phyloP scores from a whole-genome alignment of 164 flowering plant genomes.

The Nelumbo lutea region DNA sequence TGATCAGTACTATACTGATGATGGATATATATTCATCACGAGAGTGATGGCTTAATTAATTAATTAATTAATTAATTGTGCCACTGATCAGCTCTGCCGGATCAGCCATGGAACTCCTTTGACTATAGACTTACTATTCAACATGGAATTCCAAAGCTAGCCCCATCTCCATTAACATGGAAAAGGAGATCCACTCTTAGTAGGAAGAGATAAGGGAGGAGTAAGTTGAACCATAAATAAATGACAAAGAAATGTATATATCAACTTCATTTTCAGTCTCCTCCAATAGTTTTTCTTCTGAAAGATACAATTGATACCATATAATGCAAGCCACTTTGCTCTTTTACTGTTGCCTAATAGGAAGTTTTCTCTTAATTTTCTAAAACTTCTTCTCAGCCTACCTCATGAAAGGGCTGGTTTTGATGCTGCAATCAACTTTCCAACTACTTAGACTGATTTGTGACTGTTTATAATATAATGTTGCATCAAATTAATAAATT shows the following conservation, averaged over 20 bases:
- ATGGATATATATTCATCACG: not conserved
- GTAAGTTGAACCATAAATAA: not conserved
- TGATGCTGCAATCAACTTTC: too few relatives aligned
- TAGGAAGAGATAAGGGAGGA: not conserved
- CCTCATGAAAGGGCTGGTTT: too few relatives aligned
- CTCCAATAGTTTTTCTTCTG: not conserved
- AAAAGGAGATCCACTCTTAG: not conserved
- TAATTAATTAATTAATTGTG: not conserved
- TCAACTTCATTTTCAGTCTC: not conserved
- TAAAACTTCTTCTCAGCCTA: too few relatives aligned
- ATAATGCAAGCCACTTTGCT: too few relatives aligned
- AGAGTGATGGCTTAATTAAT: not conserved
- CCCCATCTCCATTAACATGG: not conserved
- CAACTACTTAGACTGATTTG: too few relatives aligned
- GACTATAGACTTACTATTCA: not conserved
- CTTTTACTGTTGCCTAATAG: too few relatives aligned
- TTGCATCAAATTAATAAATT: too few relatives aligned
- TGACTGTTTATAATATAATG: too few relatives aligned
- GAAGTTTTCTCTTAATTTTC: too few relatives aligned
- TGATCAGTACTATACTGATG: too few relatives aligned
- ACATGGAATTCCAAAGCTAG: not conserved
- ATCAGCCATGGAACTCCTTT: slow-evolving; percentile 7
- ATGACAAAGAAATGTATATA: not conserved
- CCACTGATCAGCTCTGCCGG: not conserved
- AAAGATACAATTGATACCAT: not conserved